Evolutionary conservation across 2,329 filamentous ascomycete genomes (phyloP).

Genomic region (Claviceps quebecensis): DNA sequence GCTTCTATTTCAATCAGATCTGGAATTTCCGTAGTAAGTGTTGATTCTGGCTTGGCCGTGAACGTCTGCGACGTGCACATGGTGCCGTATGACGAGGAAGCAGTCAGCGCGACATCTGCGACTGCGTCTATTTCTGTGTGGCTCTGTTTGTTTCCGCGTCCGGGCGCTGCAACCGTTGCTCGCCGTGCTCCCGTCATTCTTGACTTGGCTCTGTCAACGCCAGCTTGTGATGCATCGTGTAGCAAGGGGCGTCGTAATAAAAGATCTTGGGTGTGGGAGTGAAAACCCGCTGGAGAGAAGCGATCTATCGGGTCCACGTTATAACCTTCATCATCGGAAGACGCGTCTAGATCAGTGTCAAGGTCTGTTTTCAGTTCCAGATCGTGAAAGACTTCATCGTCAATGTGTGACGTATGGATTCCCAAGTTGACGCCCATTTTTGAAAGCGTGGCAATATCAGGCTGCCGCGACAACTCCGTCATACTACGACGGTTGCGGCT

Average conservation of each 20-base stretch:
- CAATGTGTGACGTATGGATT: conserved; percentile 62
- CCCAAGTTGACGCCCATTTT: conserved; percentile 53
- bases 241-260: conserved; percentile 12
- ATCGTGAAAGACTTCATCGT: conserved; percentile 42
- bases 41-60: neutral
- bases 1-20: conserved; percentile 3
- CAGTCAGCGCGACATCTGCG: neutral
- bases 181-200: conserved; percentile 2
- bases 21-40: conserved; percentile 6
- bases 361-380: conserved; percentile 17
- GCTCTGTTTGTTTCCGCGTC: conserved; percentile 7
- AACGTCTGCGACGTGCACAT: conserved; percentile 15
- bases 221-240: neutral
- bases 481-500: conserved; percentile 31
- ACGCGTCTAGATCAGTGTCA: conserved; percentile 19
- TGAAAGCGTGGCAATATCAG: conserved; percentile 35
- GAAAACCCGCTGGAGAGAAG: conserved; percentile 17
- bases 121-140: conserved; percentile 1
- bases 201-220: neutral
- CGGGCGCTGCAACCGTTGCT: conserved; percentile 8
- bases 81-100: conserved; percentile 19
- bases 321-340: conserved; percentile 18
- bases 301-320: conserved; percentile 9
- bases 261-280: conserved; percentile 4
- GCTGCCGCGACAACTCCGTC: conserved; percentile 47